Evolutionary conservation across 805 yeast genomes (phyloP), one percentile per base, ranked within the genome.

Genomic region (Yarrowia keelungensis): DNA sequence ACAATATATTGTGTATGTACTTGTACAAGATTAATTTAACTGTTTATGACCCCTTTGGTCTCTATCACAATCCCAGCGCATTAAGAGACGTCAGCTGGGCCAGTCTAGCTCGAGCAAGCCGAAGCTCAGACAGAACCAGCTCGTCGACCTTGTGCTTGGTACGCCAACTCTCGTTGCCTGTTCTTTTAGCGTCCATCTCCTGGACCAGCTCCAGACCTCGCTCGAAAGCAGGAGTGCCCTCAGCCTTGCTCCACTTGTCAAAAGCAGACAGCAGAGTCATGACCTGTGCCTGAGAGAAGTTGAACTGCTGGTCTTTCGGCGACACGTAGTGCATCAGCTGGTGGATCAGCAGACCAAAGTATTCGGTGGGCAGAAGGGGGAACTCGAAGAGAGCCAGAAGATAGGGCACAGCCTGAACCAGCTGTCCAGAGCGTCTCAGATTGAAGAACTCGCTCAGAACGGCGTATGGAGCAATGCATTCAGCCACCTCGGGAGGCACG

Each of bases 391-490:
- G 70, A 9, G 76, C 71, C 12, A 69, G 45, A n/a, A 77, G 66
- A 16, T 65, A 43, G 38, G 51, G 54, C 0, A 74, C 73, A 8
- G 78, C 75, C 26, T 68, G 71, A 15, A 46, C 64, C 11, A 54
- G 35, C 19, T 62, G 53, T 8, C 59, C 70, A 7, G 59, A 56
- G 4, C 70, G 54, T 47, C 69, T 35, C 35, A 46, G 47, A 11
- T 46, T 47, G 14, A 72, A 59, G 42, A 71, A 72, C 39, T 72
- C 61, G 14, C 69, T 68, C 42, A 77, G 69, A 9, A 77, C 74
- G 14, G 79, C 79, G 51, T 73, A 72, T 3, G 80, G 79, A 7
- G 78, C 75, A 7, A 77, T 58, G 61, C 74, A 73, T 50, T 77
- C 78, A 19, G 75, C 71, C 3, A 77, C 71, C 22, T 61, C 50